These are phyloP conservation scores for Alternaria ventricosa DNA, from an alignment of 2,329 filamentous ascomycete species.

Conservation along the genomic window DNA sequence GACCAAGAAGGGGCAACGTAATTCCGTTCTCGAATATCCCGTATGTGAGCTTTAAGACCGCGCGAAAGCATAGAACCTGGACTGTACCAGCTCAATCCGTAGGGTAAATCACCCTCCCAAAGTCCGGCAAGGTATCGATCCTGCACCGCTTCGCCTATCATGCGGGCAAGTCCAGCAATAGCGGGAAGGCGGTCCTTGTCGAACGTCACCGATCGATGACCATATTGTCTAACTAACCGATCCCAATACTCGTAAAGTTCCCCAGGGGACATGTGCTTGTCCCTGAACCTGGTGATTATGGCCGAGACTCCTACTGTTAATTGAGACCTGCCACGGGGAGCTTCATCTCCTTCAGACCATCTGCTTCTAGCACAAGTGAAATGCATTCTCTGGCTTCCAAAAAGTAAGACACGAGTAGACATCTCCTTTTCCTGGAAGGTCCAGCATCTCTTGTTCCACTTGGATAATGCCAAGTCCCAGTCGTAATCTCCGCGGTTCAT, in stretches of 20 bases:
- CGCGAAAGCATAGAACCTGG: rapidly evolving
- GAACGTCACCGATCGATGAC: not conserved
- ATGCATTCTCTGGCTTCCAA: not conserved
- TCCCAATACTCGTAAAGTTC: not conserved
- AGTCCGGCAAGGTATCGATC: not conserved
- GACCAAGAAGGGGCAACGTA: not conserved
- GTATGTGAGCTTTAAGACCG: not conserved
- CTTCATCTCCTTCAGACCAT: not conserved
- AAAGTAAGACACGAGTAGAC: not conserved
- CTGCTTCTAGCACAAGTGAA: not conserved
- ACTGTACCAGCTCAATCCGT: not conserved
- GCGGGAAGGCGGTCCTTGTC: not conserved
- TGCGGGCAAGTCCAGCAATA: not conserved
- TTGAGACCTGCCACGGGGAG: not conserved
- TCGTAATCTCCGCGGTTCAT: not conserved
- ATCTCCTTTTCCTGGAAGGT: not conserved
- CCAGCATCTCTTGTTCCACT: not conserved
- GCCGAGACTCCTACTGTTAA: not conserved
- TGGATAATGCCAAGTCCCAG: not conserved
- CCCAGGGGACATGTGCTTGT: rapidly evolving
- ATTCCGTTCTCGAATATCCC: not conserved
- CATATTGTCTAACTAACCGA: not conserved
- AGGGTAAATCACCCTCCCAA: not conserved
- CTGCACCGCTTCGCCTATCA: rapidly evolving
- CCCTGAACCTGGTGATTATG: not conserved